Evolutionary conservation across 129 eudicot genomes (phyloP).

Genomic region (Helianthus tuberosus): DNA sequence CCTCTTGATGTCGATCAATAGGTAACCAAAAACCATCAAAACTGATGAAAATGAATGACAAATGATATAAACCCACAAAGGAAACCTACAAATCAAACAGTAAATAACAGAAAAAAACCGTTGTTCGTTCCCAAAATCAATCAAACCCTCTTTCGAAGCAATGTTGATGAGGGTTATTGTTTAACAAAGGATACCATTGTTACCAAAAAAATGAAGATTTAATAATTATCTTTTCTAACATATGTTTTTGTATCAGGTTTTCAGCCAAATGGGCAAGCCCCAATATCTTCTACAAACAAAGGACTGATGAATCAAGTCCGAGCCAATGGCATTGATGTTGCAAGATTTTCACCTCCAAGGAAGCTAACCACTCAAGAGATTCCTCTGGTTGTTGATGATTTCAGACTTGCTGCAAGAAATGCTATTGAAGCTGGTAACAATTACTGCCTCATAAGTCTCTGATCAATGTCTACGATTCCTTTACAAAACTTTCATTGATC

Average conservation of each 20-base stretch:
- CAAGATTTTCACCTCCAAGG: constrained; percentile 36
- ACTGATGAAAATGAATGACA: too few relatives aligned
- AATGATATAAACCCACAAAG: too few relatives aligned
- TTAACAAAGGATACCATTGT: too few relatives aligned
- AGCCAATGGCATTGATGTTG: constrained; percentile 29
- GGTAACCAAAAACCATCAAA: too few relatives aligned
- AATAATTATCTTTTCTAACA: not conserved
- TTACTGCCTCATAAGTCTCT: not conserved
- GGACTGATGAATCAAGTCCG: constrained; percentile 24
- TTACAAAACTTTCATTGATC: not conserved
- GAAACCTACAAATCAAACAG: too few relatives aligned
- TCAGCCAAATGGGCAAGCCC: constrained; percentile 42
- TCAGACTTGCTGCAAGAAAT: constrained; percentile 43
- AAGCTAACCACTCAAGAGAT: constrained; percentile 31
- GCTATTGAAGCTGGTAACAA: constrained; percentile 42
- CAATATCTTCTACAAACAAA: constrained; percentile 43
- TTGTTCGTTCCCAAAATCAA: too few relatives aligned
- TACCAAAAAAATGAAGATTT: too few relatives aligned
- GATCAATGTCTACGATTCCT: not conserved
- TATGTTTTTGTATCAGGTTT: constrained; percentile 10
- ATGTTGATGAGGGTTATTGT: too few relatives aligned
- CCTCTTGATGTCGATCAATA: constrained; percentile 46
- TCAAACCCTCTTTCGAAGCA: too few relatives aligned
- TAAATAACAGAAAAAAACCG: too few relatives aligned
- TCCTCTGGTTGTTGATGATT: constrained; percentile 35